Evolutionary conservation across 805 yeast genomes (phyloP).

Genomic region (Schwanniomyces polymorphus): DNA sequence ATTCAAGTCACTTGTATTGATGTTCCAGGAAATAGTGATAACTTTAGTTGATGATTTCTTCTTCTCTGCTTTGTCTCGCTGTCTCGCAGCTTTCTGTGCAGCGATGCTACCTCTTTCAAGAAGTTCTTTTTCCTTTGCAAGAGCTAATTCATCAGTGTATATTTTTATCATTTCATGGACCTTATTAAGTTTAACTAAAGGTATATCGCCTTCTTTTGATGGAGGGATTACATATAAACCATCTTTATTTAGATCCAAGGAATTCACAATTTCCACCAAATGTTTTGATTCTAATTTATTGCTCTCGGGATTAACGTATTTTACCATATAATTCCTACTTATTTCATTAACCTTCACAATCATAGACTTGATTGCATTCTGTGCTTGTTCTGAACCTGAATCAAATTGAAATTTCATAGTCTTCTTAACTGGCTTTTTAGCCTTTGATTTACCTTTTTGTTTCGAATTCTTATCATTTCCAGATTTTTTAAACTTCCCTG

Average conservation of each 20-base stretch:
- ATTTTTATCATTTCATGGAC: slow-evolving; percentile 31
- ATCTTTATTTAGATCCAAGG: slow-evolving; percentile 20
- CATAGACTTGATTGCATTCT: slow-evolving; percentile 24
- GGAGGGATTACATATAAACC: slow-evolving; percentile 25
- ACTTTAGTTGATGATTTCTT: slow-evolving; percentile 36
- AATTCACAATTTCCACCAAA: slow-evolving; percentile 33
- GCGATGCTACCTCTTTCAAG: slow-evolving; percentile 32
- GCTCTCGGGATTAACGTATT: slow-evolving; percentile 22
- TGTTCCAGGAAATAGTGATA: slow-evolving; percentile 35
- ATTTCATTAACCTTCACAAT: slow-evolving; percentile 18
- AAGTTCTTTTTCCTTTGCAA: slow-evolving; percentile 26
- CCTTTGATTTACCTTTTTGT: slow-evolving; percentile 1
- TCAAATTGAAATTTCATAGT: slow-evolving; percentile 18
- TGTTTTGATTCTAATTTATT: slow-evolving; percentile 19
- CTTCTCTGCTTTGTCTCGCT: slow-evolving; percentile 30
- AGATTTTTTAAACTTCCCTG: background rate
- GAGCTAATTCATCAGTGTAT: slow-evolving; percentile 33
- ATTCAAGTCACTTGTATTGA: slow-evolving; percentile 36
- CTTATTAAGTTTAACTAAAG: slow-evolving; percentile 26
- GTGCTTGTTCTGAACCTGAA: slow-evolving; percentile 26
- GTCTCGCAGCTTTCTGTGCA: slow-evolving; percentile 26
- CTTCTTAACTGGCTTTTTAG: slow-evolving; percentile 3
- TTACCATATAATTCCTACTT: slow-evolving; percentile 22
- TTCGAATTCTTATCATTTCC: background rate
- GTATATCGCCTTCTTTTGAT: slow-evolving; percentile 15